phyloP scores from a whole-genome alignment of 306 rosid species.

The Begonia loranthoides region DNA sequence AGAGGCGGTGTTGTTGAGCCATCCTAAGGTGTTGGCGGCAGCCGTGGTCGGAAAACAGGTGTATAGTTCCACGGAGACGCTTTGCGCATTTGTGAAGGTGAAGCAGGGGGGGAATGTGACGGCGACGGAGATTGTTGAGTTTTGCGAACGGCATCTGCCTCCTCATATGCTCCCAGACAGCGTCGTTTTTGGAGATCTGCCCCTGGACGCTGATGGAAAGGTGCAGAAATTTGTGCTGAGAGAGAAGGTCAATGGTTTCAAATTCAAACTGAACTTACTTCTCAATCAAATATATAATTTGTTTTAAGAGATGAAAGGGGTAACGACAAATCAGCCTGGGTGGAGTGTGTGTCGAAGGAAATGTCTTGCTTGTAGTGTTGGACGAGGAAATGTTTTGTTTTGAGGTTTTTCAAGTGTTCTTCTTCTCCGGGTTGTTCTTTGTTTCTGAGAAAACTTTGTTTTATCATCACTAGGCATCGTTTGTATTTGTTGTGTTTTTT shows the following conservation, averaged over 20 bases:
- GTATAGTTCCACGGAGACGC: slow-evolving; percentile 16
- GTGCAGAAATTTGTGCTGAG: slow-evolving; percentile 58
- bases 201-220: slow-evolving; percentile 66
- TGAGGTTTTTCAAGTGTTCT: too few species aligned
- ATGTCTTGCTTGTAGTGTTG: too few species aligned
- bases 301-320: too few species aligned
- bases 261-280: too few species aligned
- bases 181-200: slow-evolving; percentile 62
- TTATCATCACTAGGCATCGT: too few species aligned
- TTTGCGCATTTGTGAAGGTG: slow-evolving; percentile 47
- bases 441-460: too few species aligned
- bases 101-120: slow-evolving; percentile 26
- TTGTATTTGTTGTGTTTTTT: too few species aligned
- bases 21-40: slow-evolving; percentile 49
- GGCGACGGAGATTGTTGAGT: slow-evolving; percentile 33
- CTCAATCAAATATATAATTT: too few species aligned
- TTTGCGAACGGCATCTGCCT: slow-evolving; percentile 41
- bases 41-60: slow-evolving; percentile 58
- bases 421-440: too few species aligned
- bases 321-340: too few species aligned
- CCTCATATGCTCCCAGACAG: slow-evolving; percentile 51
- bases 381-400: too few species aligned
- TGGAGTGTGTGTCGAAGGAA: too few species aligned
- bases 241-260: slow-evolving; percentile 18
- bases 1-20: slow-evolving; percentile 55